Evolutionary conservation across 2,329 filamentous ascomycete species (phyloP), one percentile per base, ranked within the genome.

Genomic region (Ceratocystis albifundus): DNA sequence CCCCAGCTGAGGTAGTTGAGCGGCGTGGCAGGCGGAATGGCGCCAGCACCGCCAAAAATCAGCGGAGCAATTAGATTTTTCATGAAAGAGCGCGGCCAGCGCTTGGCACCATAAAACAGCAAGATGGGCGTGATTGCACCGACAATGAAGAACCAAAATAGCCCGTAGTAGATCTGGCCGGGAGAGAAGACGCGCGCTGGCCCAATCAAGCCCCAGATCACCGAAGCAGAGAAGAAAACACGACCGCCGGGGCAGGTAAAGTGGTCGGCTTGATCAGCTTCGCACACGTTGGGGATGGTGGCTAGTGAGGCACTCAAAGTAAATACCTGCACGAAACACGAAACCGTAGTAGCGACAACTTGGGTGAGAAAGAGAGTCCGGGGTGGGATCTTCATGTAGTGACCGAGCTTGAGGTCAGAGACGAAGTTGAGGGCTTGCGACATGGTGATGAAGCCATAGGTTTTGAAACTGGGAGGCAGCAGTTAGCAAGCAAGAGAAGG

Each of bases 1-100:
- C 84, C 86, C 87, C 88, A 90, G n/a, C 82, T 80, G 44, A 88
- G 81, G 72, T 89, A 90, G 75, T 88, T 89, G 67, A 90, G 80
- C 0, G 87, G 87, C 0, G 87, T 88, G 2, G 88, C 88, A 0
- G 84, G 84, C 1, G 84, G 84, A 70, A 87, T 85, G 44, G 76
- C 69, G 0, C 79, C 80, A 5, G 81, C 79, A 25, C 83, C 83
- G 67, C 84, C 84, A 71, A 86, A 85, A 70, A 87, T 83, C 68
- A 87, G 75, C 1, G 84, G 84, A 3, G 83, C 80, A 77, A 86
- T 86, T 64, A 85, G 76, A 73, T 79, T 81, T 66, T 77, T 77
- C 53, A 78, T 70, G 0, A 77, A 77, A 1, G 80, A 82, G 61
- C 75, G 77, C 62, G 82, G 83, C 73, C 77, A 82, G 36, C 77